Conservation (phyloP, 1,284 basidiomycete species). For the Phellinidium pouzarii region DNA sequence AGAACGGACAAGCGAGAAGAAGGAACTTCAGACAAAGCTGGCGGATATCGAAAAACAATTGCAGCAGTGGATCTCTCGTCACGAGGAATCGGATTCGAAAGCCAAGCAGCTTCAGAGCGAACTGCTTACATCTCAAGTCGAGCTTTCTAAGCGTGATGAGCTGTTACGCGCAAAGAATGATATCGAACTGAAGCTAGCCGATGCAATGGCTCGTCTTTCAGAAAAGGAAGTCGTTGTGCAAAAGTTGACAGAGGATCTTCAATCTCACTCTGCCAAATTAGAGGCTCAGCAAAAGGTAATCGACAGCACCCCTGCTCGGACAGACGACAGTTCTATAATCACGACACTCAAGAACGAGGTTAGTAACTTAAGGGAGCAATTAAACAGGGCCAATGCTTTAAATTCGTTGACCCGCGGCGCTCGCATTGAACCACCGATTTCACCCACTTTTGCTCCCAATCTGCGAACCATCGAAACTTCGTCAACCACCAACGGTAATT, state of each 20-base stretch:
- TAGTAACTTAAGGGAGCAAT: slow-evolving; percentile 86
- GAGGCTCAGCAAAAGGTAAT: slow-evolving; percentile 74
- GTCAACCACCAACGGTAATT: slow-evolving; percentile 32
- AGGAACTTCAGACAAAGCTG: slow-evolving; percentile 73
- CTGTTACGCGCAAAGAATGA: slow-evolving; percentile 74
- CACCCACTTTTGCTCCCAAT: slow-evolving; percentile 74
- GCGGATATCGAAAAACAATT: slow-evolving; percentile 81
- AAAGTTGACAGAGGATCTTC: slow-evolving; percentile 74
- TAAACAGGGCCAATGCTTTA: slow-evolving; percentile 89
- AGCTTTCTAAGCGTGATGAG: slow-evolving; percentile 71
- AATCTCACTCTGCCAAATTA: slow-evolving; percentile 67
- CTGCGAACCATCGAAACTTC: slow-evolving; percentile 53
- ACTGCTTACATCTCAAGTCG: slow-evolving; percentile 67
- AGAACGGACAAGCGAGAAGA: slow-evolving; percentile 88
- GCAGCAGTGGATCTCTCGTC: slow-evolving; percentile 76
- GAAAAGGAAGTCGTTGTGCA: slow-evolving; percentile 86
- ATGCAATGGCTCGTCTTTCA: slow-evolving; percentile 59
- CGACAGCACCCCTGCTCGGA: slow-evolving; percentile 51
- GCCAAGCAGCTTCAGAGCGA: slow-evolving; percentile 72
- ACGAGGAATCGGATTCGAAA: slow-evolving; percentile 83
- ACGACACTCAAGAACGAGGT: slow-evolving; percentile 89
- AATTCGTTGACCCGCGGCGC: slow-evolving; percentile 72
- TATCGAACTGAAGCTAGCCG: slow-evolving; percentile 78
- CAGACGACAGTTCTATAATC: slow-evolving; percentile 83
- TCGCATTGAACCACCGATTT: slow-evolving; percentile 65